Evolutionary conservation across 2,329 filamentous ascomycete genomes (phyloP).

Genomic region (Epichloe sylvatica): DNA sequence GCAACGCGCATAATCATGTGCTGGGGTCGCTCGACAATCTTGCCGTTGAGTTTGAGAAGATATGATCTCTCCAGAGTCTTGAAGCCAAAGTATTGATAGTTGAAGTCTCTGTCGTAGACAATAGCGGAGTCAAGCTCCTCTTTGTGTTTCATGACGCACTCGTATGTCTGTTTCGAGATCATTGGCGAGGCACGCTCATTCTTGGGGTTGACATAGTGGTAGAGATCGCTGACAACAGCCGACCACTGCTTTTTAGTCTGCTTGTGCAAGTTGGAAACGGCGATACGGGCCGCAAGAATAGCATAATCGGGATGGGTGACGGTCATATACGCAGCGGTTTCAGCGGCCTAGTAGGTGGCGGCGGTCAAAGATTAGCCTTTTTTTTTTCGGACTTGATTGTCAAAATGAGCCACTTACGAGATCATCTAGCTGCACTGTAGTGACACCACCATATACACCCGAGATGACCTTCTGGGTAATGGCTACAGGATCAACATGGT

Average conservation of each 20-base stretch:
- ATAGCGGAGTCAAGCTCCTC: constrained; percentile 98
- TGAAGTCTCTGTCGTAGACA: constrained; percentile 98
- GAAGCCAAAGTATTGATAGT: constrained; percentile 99
- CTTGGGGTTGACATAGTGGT: constrained; percentile 91
- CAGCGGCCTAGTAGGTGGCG: constrained; percentile 56
- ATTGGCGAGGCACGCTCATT: constrained; percentile 75
- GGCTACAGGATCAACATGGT: constrained; percentile 89
- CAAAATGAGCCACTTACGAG: constrained; percentile 49
- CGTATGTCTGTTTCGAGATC: constrained; percentile 85
- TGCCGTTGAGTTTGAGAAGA: constrained; percentile 84
- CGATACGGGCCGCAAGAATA: constrained; percentile 93
- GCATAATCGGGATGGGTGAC: constrained; percentile 98
- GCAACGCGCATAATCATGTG: constrained; percentile 99
- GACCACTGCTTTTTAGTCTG: constrained; percentile 99
- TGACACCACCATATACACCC: constrained; percentile 96
- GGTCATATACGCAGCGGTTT: constrained; percentile 99
- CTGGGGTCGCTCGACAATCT: constrained; percentile 92
- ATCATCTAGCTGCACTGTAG: constrained; percentile 90
- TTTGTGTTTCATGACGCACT: constrained; percentile 87
- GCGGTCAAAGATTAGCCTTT: neutral
- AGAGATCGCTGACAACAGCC: constrained; percentile 83
- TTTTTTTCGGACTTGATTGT: neutral
- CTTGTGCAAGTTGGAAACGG: constrained; percentile 98
- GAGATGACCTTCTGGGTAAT: constrained; percentile 99
- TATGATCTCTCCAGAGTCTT: constrained; percentile 98